Base-by-base conservation (phyloP, 148 eudicot genomes). In the Fagopyrum esculentum region DNA sequence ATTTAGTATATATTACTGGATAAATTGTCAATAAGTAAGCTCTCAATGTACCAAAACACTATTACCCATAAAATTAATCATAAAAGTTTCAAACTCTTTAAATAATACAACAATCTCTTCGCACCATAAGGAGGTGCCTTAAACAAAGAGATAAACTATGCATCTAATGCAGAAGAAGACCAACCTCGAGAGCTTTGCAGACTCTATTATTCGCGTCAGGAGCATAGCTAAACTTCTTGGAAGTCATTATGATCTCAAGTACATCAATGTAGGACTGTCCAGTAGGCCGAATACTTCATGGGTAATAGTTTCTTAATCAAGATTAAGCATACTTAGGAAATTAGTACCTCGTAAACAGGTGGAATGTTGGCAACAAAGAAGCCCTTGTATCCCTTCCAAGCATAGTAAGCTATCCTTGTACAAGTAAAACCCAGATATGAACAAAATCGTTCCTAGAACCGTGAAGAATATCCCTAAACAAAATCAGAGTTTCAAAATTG, bases 181-280 rank as follows among this genome's bases (percentile, higher is more conserved):
- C 78, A 87, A 94, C 97, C 98, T 91, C 93, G 71, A 95, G 93
- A 75, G 93, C 98, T 86, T 86, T 95, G 87, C 93, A 95, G 68
- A 92, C 96, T 92, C 87, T 89, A 79, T 90, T n/a, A n/a, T n/a
- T 92, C 79, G 92, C 96, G 80, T 95, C 98, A 35, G 91, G 89
- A 76, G 93, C 97, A 89, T 92, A 95, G 73, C 91, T 85, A 71
- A 92, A 86, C 83, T 87, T 92, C 80, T 85, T 85, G 46, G 84
- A 86, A 78, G 93, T 90, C 96, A 90, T 87, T 72, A 94, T 84
- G 54, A 91, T 93, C 85, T 91, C 97, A 76, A 94, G 79, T 47
- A 91, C 97, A 75, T 96, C 98, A 79, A 93, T 85, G 78, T 96
- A 91, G 16, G 87, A 84, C 82, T 85, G 86, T 9, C 93, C 90